Evolutionary conservation across 2,329 filamentous ascomycete genomes (phyloP), one percentile per base, ranked within the genome.

Genomic region (Penicillium sp.): DNA sequence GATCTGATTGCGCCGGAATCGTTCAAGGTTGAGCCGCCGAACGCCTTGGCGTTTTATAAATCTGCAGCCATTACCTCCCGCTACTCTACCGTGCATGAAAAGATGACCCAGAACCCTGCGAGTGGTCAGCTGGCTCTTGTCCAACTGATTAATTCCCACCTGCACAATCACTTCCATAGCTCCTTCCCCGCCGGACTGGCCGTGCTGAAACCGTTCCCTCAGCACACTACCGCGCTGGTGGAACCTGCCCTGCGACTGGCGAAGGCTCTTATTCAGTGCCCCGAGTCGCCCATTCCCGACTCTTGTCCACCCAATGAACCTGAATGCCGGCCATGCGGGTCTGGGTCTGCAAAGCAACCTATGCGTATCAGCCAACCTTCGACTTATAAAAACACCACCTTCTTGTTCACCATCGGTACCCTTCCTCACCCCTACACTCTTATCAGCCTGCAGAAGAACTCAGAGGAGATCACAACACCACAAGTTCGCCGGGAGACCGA

Each of bases 351-450:
- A 9, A 81, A 83, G 32, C 81, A 58, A 32, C 60, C 84, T 0
- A 81, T 91, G 74, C 83, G 82, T 50, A 82, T 96, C 62, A 79
- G 81, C n/a, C 88, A 86, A 0, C 84, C 86, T 3, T 75, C 82
- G 3, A 76, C 81, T 18, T 94, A 90, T 73, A 82, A 82, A 53
- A 96, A 97, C 72, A 82, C 81, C 5, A 86, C 87, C 14, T 80
- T 79, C 1, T 70, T 88, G 16, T 97, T 92, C 77, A 91, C 89
- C 3, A 89, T 99, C 61, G 92, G 89, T 57, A 89, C 87, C 0
- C 88, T 97, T 13, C 93, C 93, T 0, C 94, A 99, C 71, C 94
- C 94, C 0, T 96, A 92, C 78, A 97, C 92, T 1, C 80, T 91
- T 40, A 83, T 86, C 52, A 83, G 85, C 13, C 78, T 97, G 18